Percentiles rank a stretch among this genome's conserved stretches.
phyloP scores from a whole-genome alignment of 1,284 basidiomycete species.

The Porogramme epimiltina region DNA sequence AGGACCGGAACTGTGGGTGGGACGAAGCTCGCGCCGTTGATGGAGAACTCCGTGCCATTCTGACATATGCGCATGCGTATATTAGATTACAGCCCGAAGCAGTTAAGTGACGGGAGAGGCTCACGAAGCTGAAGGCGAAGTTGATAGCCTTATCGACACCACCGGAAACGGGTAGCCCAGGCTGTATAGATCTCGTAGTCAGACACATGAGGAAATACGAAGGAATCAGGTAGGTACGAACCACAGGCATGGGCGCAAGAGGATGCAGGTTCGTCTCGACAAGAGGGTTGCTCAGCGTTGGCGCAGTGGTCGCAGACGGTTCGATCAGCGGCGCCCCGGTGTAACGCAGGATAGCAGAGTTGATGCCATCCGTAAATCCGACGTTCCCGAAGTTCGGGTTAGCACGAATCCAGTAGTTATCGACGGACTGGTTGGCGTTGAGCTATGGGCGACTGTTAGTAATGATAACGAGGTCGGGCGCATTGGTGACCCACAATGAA shows the following conservation, averaged over 20 bases:
- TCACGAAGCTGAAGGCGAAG: constrained; percentile 11
- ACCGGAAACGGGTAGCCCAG: constrained; percentile 24
- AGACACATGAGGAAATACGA: too few relatives aligned
- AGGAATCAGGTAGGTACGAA: too few relatives aligned
- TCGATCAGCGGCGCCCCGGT: constrained; percentile 41
- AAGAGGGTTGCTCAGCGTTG: constrained; percentile 12
- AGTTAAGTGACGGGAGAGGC: too few relatives aligned
- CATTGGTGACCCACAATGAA: constrained; percentile 7
- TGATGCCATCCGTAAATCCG: constrained; percentile 37
- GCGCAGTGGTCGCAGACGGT: constrained; percentile 36
- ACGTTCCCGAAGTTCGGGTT: constrained; percentile 32
- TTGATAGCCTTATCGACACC: constrained; percentile 30
- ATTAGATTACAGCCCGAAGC: too few relatives aligned
- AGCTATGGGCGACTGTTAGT: too few relatives aligned
- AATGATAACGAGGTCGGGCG: too few relatives aligned
- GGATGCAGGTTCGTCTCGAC: constrained; percentile 29
- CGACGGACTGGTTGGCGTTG: constrained; percentile 18
- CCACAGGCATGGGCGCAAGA: background rate
- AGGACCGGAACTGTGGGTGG: constrained; percentile 20
- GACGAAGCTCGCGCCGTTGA: constrained; percentile 27
- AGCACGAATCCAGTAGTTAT: constrained; percentile 42
- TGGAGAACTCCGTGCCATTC: constrained; percentile 8
- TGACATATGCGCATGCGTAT: too few relatives aligned
- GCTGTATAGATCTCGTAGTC: too few relatives aligned
- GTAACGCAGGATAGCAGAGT: constrained; percentile 24